Conservation (phyloP, 1,139 yeast species). For the Kodamaea fungicola region DNA sequence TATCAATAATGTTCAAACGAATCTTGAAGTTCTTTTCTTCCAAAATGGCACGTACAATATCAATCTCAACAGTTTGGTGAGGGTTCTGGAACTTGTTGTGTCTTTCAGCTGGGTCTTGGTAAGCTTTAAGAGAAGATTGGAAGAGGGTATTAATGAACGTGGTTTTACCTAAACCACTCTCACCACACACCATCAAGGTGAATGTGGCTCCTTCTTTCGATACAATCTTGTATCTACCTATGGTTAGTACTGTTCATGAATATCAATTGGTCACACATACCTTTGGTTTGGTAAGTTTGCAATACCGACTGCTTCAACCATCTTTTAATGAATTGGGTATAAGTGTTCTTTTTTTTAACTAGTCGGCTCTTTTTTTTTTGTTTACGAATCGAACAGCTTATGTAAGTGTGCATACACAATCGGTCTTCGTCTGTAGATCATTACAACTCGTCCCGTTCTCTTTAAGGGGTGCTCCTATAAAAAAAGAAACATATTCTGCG, state of each 20-base stretch:
- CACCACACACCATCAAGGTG: slow-evolving; percentile 95
- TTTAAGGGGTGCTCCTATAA: no score
- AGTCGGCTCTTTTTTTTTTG: slow-evolving; percentile 2
- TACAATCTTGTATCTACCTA: slow-evolving; percentile 71
- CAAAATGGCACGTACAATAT: slow-evolving; percentile 81
- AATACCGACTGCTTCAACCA: slow-evolving; percentile 66
- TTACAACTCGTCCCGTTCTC: no score
- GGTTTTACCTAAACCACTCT: slow-evolving; percentile 90
- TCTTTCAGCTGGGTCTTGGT: slow-evolving; percentile 62
- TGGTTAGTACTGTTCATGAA: slow-evolving; percentile 13
- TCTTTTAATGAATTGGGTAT: slow-evolving; percentile 3
- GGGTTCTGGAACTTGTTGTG: slow-evolving; percentile 61
- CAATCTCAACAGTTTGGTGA: slow-evolving; percentile 88
- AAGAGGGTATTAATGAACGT: slow-evolving; percentile 92
- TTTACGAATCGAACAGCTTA: slow-evolving; percentile 6
- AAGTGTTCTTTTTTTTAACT: slow-evolving; percentile 1
- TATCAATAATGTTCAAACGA: slow-evolving; percentile 85
- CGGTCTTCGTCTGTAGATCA: background rate
- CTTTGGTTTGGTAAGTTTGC: slow-evolving; percentile 91
- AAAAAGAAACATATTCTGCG: no score
- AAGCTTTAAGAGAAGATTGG: slow-evolving; percentile 65
- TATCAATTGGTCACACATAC: slow-evolving; percentile 34
- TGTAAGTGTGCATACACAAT: slow-evolving; percentile 2
- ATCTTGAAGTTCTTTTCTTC: slow-evolving; percentile 90
- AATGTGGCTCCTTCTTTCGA: slow-evolving; percentile 86